Base-by-base conservation (phyloP, 129 eudicot genomes). In the Ambrosia trifida region DNA sequence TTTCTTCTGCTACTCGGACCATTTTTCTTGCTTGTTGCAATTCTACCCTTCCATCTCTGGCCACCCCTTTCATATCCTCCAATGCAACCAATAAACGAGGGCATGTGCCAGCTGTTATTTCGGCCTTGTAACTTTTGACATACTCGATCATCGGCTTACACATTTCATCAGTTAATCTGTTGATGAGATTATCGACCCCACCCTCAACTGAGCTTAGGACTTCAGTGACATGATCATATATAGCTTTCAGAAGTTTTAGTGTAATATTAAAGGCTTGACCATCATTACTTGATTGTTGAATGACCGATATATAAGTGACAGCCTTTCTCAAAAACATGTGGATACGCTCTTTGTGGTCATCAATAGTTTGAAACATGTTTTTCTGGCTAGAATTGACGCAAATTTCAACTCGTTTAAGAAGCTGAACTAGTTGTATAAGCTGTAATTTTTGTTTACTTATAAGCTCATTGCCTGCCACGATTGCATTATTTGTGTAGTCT, bases 121-220 rank as follows among this genome's bases (percentile, higher is more conserved):
- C 96, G 46, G 70, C 71, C 76, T 87, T 83, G 54, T 71, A 70
- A 68, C 73, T 79, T 45, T 81, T 79, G 49, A 83, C 85, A 82
- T 87, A 84, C 65, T 85, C 77, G 2, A 72, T 82, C 94, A 90
- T 83, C 14, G 91, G 96, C 68, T 72, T 68, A 69, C 90, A 85
- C 88, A 90, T 83, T 64, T 74, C 65, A 3, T 77, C 82, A 36
- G 89, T 82, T 50, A 90, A 76, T 5, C 72, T 75, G 74, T 45
- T 43, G n/a, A 81, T 53, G 63, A 90, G 64, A 68, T 81, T 78
- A 20, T 90, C 87, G 69, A 90, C 84, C 75, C 88, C 91, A 35
- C 65, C 79, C 80, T 90, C 94, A 12, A 87, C 84, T 16, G 89
- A 90, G 40, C 82, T 47, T 33, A 90, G 81, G 45, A 85, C 81